Base-by-base conservation (phyloP, 768 basidiomycete species). In the Lenzites betulinus region DNA sequence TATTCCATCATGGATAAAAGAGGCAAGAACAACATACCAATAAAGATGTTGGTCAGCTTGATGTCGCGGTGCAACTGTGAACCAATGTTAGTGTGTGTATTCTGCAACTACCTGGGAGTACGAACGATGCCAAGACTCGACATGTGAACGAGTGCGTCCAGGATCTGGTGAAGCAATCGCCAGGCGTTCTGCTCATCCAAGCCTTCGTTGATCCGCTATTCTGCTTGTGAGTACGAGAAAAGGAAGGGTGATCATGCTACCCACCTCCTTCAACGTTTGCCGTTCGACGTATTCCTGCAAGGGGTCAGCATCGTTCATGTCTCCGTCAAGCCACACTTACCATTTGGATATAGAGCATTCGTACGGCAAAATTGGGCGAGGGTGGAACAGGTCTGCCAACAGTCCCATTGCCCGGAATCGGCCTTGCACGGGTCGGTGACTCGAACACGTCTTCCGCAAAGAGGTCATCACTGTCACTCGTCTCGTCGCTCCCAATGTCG, bases 281-380 rank as follows among this genome's bases (percentile, higher is more conserved):
- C 90, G 82, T 71, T 94, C 93, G 9, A 94, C 93, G 66, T 91
- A 95, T 74, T 94, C 93, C 90, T 93, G 66, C 1, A 51, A 49
- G 6, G 11, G 30, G 6, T 33, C 30, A 33, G 30, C 30, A 58
- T 44, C 36, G 42, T 36, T 63, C 51, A 25, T 25, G 5, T 33
- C 26, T 13, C 9, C 41, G 43, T 44, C 36, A 22, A 48, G 25
- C 26, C 13, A 35, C 20, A 26, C 78, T 35, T 39, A 90, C 92
- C 95, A 98, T 98, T 72, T 96, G 93, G 54, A 98, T 98, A 69
- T 96, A 98, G 20, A 97, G 76, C 8, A 89, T 93, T 60, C 90
- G 66, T 46, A 69, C 63, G 22, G 67, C 54, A 3, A 65, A 56
- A 20, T 43, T 50, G 7, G 68, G 61, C 25, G 49, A 43, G 1